These are phyloP conservation scores for Rosellinia necatrix DNA, from an alignment of 2,329 filamentous ascomycete genomes.

Conservation along the genomic window DNA sequence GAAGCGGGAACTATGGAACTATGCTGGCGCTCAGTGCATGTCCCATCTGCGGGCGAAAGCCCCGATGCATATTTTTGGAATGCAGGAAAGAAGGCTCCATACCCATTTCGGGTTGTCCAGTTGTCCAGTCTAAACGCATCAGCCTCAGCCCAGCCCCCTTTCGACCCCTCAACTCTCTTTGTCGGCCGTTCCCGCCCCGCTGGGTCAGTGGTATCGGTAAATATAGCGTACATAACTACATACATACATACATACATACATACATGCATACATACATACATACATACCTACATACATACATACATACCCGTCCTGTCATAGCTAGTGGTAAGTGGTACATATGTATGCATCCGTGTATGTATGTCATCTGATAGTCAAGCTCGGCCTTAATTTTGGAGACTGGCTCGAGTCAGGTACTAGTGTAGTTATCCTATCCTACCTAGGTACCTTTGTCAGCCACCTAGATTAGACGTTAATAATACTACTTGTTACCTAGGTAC, in stretches of 20 bases:
- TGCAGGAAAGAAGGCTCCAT: conserved; percentile 11
- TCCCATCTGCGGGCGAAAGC: neutral
- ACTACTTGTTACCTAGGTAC: too few relatives aligned
- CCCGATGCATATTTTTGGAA: conserved; percentile 25
- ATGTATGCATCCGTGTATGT: too few relatives aligned
- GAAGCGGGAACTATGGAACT: too few relatives aligned
- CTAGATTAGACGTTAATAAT: too few relatives aligned
- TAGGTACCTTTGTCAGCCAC: too few relatives aligned
- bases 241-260: too few relatives aligned
- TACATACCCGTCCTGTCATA: neutral
- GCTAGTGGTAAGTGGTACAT: neutral
- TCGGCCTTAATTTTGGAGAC: neutral
- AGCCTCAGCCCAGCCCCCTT: conserved; percentile 36
- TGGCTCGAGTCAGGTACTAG: too few relatives aligned
- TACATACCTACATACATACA: neutral
- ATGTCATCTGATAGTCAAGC: too few relatives aligned
- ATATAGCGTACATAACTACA: neutral
- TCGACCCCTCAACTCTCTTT: neutral
- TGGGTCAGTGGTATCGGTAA: conserved; percentile 12
- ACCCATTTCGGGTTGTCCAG: too few relatives aligned
- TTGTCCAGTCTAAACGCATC: too few relatives aligned
- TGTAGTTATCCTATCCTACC: too few relatives aligned
- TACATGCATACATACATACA: neutral
- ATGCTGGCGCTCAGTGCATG: neutral
- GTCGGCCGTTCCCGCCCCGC: conserved; percentile 21